These are phyloP conservation scores for Linnemannia exigua DNA, from an alignment of 192 early-diverging fungal genomes.

Conservation along the genomic window DNA sequence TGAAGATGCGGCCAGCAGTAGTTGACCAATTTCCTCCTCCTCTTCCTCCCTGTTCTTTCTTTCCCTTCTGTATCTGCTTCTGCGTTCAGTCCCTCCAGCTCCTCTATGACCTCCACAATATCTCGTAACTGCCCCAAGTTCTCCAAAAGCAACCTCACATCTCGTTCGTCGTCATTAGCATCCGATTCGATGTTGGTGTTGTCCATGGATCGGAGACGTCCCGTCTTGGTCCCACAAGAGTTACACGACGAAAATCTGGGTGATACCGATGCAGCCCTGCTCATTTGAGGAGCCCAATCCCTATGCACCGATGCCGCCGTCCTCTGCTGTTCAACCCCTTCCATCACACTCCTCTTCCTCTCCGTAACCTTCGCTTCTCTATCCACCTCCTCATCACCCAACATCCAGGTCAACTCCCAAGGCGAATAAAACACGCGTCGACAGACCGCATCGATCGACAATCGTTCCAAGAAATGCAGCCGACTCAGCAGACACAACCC, in stretches of 20 bases:
- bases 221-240: neutral
- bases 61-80: neutral
- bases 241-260: neutral
- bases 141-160: neutral
- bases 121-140: neutral
- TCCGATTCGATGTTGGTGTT: neutral
- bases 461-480: neutral
- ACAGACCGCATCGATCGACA: neutral
- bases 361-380: neutral
- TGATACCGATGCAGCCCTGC: neutral
- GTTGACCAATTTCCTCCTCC: neutral
- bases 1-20: slow-evolving; percentile 3
- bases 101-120: neutral
- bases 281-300: neutral
- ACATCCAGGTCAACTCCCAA: slow-evolving; percentile 1
- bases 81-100: neutral
- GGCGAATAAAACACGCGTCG: neutral
- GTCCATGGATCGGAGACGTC: neutral
- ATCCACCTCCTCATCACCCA: neutral
- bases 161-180: neutral
- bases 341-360: neutral
- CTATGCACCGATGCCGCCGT: neutral
- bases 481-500: neutral
- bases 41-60: neutral
- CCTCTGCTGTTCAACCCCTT: neutral